phyloP scores from a whole-genome alignment of 257 asterid species.

The Leptodermis oblonga region DNA sequence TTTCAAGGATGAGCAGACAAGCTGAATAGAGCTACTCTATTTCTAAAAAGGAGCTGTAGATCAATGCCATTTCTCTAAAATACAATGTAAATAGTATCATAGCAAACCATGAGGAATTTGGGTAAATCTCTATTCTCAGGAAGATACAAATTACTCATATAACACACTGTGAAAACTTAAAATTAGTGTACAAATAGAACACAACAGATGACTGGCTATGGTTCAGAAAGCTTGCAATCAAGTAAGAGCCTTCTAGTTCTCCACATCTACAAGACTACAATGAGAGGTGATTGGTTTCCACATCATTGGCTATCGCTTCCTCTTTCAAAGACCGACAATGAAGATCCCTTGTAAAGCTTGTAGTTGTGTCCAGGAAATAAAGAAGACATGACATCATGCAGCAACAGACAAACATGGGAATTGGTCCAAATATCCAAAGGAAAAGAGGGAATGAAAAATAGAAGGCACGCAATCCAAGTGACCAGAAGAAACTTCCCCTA shows the following conservation, averaged over 20 bases:
- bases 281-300: conserved; percentile 31
- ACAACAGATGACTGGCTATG: background rate
- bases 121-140: no score
- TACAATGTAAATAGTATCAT: no score
- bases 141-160: no score
- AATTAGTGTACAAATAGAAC: background rate
- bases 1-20: no score
- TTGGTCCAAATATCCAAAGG: conserved; percentile 75
- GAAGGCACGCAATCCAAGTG: conserved; percentile 70
- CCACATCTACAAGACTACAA: conserved; percentile 18
- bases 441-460: conserved; percentile 81
- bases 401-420: conserved; percentile 69
- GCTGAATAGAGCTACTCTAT: no score
- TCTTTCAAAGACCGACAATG: conserved; percentile 35
- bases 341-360: conserved; percentile 53
- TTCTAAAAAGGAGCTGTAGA: no score
- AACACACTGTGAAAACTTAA: no score
- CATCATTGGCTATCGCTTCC: conserved; percentile 22
- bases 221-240: background rate
- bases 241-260: background rate
- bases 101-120: no score
- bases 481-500: conserved; percentile 76
- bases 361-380: conserved; percentile 71
- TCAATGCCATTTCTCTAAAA: no score
- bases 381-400: conserved; percentile 45